Evolutionary conservation across 169 alveolate genomes (phyloP).

Genomic region (Eimeria sp.): DNA sequence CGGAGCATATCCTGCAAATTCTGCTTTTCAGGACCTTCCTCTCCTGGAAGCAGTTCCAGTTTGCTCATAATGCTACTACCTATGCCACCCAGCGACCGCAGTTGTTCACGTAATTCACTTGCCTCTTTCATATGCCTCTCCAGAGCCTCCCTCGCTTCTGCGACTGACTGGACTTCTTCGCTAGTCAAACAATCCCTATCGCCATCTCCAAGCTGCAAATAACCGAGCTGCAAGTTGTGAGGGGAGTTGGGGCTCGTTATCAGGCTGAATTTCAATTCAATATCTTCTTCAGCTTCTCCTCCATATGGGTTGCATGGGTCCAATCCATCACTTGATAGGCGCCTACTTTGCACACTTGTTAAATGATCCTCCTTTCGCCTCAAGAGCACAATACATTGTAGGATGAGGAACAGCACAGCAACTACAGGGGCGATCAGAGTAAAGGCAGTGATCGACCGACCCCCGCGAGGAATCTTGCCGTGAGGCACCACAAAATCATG

Average conservation of each 20-base stretch:
- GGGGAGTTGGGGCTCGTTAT: neutral
- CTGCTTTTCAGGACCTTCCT: neutral
- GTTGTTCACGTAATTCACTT: neutral
- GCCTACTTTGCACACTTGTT: neutral
- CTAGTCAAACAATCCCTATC: neutral
- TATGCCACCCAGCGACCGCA: neutral
- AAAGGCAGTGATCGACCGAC: neutral
- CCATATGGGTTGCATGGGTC: neutral
- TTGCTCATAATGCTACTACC: no score
- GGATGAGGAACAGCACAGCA: constrained; percentile 20
- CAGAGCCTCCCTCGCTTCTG: neutral
- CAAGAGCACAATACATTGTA: neutral
- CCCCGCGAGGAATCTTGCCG: neutral
- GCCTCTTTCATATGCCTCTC: neutral
- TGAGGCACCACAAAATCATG: neutral
- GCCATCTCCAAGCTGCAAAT: neutral
- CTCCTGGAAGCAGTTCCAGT: neutral
- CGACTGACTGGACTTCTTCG: neutral
- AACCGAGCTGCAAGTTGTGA: neutral
- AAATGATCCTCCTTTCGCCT: neutral
- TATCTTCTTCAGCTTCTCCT: neutral
- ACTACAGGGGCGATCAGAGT: neutral
- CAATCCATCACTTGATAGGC: neutral
- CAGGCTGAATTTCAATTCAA: no score
- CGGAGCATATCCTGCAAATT: neutral